Evolutionary conservation across 257 asterid species (phyloP), one percentile per base, ranked within the genome.

Genomic region (Forsythia suspensa): DNA sequence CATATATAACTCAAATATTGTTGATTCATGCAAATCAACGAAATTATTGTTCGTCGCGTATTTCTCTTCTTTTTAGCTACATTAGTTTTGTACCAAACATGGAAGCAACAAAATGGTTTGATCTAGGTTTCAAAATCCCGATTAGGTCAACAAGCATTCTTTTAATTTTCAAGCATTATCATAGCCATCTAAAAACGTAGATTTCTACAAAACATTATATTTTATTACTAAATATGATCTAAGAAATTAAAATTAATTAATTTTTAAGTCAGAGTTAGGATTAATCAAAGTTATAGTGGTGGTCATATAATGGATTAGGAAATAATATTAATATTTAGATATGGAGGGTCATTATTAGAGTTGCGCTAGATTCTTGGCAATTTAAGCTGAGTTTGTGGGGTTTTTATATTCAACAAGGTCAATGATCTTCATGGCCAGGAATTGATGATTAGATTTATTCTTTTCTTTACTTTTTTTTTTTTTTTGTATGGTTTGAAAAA

Each of bases 91-190:
- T 77, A 24, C 46, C 80, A 76, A 77, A 77, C 87, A 80, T 80
- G 87, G 84, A 74, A 77, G 87, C 84, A 80, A 77, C 87, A 80
- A 57, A 43, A 44, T 59, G 78, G 6, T 48, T 69, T 70, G 71
- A 80, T 80, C 76, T 77, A 80, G 48, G 55, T 24, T 48, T 18
- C 76, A 42, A 76, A 44, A 67, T 63, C 72, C 65, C 15, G 8
- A 38, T 51, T 57, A 57, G 69, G 82, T 74, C 63, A 57, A 72
- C 10, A 38, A 43, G 0, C 16, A 11, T 70, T 78, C 52, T 67
- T 37, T 38, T 69, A 43, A 69, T 67, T 6, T 8, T 5, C 21
- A 3, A 0, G 24, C 40, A 36, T 42, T 71, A 43, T 10, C 34
- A 41, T 46, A 11, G 55, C 18, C 16, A 46, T 46, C 55, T 46